Conservation (phyloP, 2,329 filamentous ascomycete genomes). For the Calonectria fujianensis region DNA sequence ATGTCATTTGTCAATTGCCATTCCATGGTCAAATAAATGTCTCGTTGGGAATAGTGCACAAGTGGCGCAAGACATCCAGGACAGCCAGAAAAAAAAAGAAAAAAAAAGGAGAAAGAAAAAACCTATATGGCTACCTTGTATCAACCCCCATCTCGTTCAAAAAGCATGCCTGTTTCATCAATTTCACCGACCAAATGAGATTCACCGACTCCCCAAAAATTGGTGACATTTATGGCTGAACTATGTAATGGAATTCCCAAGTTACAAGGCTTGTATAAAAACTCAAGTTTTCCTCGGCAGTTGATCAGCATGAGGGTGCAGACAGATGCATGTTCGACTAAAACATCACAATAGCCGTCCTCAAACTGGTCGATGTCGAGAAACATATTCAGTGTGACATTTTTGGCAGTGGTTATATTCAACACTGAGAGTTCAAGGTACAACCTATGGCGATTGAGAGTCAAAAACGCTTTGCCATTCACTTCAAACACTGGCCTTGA, state of each 20-base stretch:
- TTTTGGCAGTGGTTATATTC: too few relatives aligned
- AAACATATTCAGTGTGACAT: too few relatives aligned
- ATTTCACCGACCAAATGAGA: not conserved
- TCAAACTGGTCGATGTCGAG: not conserved
- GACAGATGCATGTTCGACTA: not conserved
- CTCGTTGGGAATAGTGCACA: not conserved
- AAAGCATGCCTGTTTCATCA: not conserved
- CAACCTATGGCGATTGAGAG: too few relatives aligned
- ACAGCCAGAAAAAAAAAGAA: not conserved
- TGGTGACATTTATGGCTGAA: not conserved
- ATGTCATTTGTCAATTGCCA: not conserved
- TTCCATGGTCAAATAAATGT: not conserved
- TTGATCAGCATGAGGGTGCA: too few relatives aligned
- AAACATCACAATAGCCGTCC: not conserved
- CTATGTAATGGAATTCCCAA: not conserved
- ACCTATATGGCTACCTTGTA: not conserved
- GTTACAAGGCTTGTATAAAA: not conserved
- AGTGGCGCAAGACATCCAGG: not conserved
- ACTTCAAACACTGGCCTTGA: not conserved
- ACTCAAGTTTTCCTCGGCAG: not conserved
- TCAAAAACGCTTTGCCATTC: too few relatives aligned
- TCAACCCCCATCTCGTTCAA: not conserved
- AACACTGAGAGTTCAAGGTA: not conserved
- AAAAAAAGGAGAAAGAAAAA: too few relatives aligned
- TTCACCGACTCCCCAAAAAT: not conserved